Conservation (phyloP, 495 filamentous ascomycete genomes). For the Penicillium cataractarum region DNA sequence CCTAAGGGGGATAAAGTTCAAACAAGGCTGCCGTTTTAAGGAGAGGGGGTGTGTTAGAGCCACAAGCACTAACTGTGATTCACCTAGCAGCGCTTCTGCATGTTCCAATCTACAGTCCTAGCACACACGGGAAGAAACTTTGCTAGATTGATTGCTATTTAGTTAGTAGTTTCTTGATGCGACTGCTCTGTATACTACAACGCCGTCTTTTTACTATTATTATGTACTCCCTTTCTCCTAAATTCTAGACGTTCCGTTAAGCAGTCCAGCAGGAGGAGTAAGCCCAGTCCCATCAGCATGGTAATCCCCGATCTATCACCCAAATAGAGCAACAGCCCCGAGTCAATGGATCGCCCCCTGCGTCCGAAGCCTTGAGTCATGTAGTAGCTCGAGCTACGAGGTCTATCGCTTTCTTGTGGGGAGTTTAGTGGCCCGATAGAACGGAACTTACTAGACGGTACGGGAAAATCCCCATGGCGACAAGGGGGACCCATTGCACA, state of each 20-base stretch:
- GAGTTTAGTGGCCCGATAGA: slow-evolving; percentile 3
- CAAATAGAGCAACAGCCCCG: slow-evolving; percentile 13
- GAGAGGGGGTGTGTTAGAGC: slow-evolving; percentile 5
- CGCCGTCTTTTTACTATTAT: not conserved
- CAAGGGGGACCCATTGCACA: not conserved
- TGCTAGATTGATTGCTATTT: not conserved
- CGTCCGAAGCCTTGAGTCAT: slow-evolving; percentile 12
- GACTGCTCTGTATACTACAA: not conserved
- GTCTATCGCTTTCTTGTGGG: not conserved
- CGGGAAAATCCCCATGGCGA: slow-evolving; percentile 6
- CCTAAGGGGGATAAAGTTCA: not conserved
- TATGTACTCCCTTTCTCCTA: not conserved
- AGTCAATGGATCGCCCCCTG: slow-evolving; percentile 4
- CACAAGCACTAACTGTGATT: slow-evolving; percentile 26
- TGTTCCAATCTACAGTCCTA: slow-evolving; percentile 26
- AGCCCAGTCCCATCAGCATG: slow-evolving; percentile 6
- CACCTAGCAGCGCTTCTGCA: slow-evolving; percentile 24
- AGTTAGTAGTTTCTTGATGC: not conserved
- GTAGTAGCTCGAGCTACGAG: not conserved
- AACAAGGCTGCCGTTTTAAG: slow-evolving; percentile 1
- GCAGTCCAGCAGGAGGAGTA: not conserved
- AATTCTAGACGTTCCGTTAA: not conserved
- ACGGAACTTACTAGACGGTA: slow-evolving; percentile 9
- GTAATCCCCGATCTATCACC: slow-evolving; percentile 2
- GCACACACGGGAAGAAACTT: slow-evolving; percentile 21